Conservation (phyloP, 345 rosid genomes). For the Jatropha curcas region DNA sequence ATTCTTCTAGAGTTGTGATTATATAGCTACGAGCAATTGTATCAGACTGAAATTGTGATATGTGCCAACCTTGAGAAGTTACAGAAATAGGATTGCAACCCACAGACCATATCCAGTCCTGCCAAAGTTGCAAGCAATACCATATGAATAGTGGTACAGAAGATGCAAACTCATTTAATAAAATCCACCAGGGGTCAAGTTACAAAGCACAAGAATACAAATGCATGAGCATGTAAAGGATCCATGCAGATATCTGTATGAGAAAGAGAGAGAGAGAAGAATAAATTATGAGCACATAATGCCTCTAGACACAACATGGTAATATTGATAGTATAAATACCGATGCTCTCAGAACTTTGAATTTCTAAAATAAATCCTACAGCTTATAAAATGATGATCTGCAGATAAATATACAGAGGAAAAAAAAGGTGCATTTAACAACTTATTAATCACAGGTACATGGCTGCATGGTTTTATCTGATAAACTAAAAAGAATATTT, state of each 20-base stretch:
- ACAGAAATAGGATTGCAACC: constrained; percentile 88
- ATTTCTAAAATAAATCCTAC: not conserved
- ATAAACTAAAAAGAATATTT: not conserved
- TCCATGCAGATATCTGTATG: not conserved
- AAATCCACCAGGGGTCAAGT: not conserved
- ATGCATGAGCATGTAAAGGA: not conserved
- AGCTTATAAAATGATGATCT: not conserved
- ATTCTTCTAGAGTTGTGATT: constrained; percentile 85
- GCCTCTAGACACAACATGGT: not conserved
- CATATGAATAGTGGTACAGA: not conserved
- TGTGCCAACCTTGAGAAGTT: constrained; percentile 87
- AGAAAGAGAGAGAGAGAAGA: not conserved
- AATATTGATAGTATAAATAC: not conserved
- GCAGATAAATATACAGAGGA: not conserved
- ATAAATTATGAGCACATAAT: not conserved
- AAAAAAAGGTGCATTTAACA: not conserved
- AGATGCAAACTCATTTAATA: not conserved
- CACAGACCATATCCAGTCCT: constrained; percentile 99
- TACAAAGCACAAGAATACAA: not conserved
- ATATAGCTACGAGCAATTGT: constrained; percentile 91
- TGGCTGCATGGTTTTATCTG: not conserved
- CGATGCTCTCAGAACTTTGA: not conserved
- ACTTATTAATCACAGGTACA: no score
- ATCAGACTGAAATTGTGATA: constrained; percentile 88
- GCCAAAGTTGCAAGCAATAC: constrained; percentile 8